Evolutionary conservation across 2,329 filamentous ascomycete genomes (phyloP).

Genomic region (Xylariaceae sp.): DNA sequence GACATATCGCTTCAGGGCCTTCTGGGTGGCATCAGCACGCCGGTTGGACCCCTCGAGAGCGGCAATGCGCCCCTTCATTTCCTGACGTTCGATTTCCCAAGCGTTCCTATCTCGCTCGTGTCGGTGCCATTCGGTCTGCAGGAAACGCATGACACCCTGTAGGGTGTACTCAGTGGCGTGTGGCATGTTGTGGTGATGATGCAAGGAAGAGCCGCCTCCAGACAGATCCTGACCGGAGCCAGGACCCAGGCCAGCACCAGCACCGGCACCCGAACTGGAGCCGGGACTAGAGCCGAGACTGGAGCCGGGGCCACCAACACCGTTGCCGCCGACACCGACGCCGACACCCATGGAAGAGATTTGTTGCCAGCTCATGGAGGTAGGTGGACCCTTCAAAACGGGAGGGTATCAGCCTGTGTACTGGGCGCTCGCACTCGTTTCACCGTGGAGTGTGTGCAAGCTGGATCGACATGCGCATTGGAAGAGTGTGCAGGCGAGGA

Average conservation of each 20-base stretch:
- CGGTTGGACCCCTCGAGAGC: constrained; percentile 85
- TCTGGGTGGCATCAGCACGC: constrained; percentile 81
- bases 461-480: constrained; percentile 26
- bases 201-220: constrained; percentile 35
- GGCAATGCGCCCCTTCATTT: constrained; percentile 97
- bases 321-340: constrained; percentile 35
- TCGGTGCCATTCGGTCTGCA: constrained; percentile 98
- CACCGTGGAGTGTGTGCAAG: constrained; percentile 21
- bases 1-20: constrained; percentile 85
- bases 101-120: constrained; percentile 96
- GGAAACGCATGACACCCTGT: constrained; percentile 92
- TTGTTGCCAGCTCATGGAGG: constrained; percentile 36
- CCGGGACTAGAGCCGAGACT: constrained; percentile 20
- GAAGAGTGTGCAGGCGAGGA: neutral
- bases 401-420: constrained; percentile 15
- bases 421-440: constrained; percentile 25
- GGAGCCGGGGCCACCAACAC: constrained; percentile 40
- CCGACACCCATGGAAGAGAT: constrained; percentile 38
- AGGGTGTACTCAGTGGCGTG: constrained; percentile 58
- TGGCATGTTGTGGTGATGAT: constrained; percentile 42
- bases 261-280: neutral
- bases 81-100: constrained; percentile 98
- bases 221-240: constrained; percentile 38
- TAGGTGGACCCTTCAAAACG: neutral
- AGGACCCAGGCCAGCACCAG: constrained; percentile 29